These are phyloP conservation scores for Pulveroboletus sp. DNA, from an alignment of 768 basidiomycete genomes.

Conservation along the genomic window DNA sequence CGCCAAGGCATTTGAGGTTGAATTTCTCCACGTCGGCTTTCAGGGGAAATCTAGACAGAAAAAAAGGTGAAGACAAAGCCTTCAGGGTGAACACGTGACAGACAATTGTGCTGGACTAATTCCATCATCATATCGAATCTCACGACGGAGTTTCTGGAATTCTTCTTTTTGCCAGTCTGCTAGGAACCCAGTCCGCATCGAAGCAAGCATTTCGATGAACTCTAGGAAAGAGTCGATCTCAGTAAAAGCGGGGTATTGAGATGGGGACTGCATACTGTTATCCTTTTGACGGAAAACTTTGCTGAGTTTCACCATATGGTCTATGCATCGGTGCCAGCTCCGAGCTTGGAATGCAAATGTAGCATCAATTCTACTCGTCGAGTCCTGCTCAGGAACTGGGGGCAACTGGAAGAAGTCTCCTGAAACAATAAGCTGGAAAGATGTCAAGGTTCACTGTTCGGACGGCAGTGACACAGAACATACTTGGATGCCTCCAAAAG, in stretches of 20 bases:
- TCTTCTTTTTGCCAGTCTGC: constrained; percentile 55
- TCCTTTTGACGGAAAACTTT: constrained; percentile 75
- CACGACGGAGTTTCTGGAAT: constrained; percentile 63
- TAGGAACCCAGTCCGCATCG: constrained; percentile 90
- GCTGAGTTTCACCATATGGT: constrained; percentile 41
- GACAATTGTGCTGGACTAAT: constrained; percentile 88
- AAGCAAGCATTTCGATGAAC: constrained; percentile 94
- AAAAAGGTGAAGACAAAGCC: neutral
- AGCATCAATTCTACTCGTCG: constrained; percentile 46
- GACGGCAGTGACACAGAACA: neutral
- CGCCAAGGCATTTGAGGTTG: constrained; percentile 19
- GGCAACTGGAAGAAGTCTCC: constrained; percentile 84
- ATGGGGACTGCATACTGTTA: constrained; percentile 31
- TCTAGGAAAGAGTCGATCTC: constrained; percentile 37
- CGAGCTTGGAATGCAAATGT: constrained; percentile 64
- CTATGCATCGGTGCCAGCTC: constrained; percentile 54
- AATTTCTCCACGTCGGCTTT: constrained; percentile 25
- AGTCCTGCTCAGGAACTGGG: constrained; percentile 52
- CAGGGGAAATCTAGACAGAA: constrained; percentile 22
- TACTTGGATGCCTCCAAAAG: constrained; percentile 70
- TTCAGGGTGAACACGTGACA: constrained; percentile 19
- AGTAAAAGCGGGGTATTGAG: neutral
- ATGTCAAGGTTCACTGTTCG: constrained; percentile 3
- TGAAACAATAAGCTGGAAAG: constrained; percentile 57
- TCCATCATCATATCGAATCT: constrained; percentile 70